Conservation (phyloP, 2,329 filamentous ascomycete species). For the Microascus cirrosus region DNA sequence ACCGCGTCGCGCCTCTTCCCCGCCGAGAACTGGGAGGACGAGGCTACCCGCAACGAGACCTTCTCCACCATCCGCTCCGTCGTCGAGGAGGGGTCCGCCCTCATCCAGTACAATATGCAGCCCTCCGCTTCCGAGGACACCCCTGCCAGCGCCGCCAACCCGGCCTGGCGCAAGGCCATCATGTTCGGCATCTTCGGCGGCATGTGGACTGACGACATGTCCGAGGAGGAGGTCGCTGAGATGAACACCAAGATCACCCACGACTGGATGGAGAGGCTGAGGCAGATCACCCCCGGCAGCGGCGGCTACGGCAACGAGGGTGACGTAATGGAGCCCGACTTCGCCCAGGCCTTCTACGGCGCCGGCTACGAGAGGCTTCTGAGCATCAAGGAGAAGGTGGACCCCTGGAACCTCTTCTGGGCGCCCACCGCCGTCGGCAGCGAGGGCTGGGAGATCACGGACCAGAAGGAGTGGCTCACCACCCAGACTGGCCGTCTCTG, state of each 20-base stretch:
- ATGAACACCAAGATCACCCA: slow-evolving; percentile 16
- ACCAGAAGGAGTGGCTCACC: slow-evolving; percentile 4
- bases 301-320: slow-evolving; percentile 32
- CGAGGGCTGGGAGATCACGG: slow-evolving; percentile 13
- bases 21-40: slow-evolving; percentile 16
- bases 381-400: slow-evolving; percentile 19
- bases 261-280: slow-evolving; percentile 17
- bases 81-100: slow-evolving; percentile 6
- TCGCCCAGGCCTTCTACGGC: slow-evolving; percentile 21
- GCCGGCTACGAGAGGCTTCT: slow-evolving; percentile 17
- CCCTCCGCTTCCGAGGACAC: neutral
- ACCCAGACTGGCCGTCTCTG: slow-evolving; percentile 3
- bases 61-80: slow-evolving; percentile 11
- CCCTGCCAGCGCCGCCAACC: slow-evolving; percentile 14
- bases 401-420: slow-evolving; percentile 21
- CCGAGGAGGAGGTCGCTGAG: slow-evolving; percentile 9
- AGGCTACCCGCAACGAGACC: slow-evolving; percentile 18
- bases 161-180: slow-evolving; percentile 14
- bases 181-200: slow-evolving; percentile 10
- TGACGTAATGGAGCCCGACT: slow-evolving; percentile 20
- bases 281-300: slow-evolving; percentile 23
- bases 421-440: slow-evolving; percentile 26
- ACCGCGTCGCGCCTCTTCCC: slow-evolving; percentile 17
- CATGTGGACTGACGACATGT: slow-evolving; percentile 9
- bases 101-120: slow-evolving; percentile 10